Evolutionary conservation across 140 eudicot species (phyloP), one percentile per base, ranked within the genome.

Genomic region (Oenanthe javanica): DNA sequence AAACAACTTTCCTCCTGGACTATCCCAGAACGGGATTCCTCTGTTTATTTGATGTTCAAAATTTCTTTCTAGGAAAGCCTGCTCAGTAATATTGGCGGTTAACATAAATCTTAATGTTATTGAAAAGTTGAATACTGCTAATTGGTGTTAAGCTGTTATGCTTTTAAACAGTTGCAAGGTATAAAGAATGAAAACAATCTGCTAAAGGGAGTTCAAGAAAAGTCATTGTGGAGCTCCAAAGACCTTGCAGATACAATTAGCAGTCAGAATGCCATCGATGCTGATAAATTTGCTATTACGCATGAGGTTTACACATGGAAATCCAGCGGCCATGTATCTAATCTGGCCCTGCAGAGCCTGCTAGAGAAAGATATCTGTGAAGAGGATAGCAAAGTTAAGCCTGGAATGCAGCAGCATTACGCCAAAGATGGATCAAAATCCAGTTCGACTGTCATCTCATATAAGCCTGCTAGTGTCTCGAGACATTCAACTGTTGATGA

Each of bases 181-280:
- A 82, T 93, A 63, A 91, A 85, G 75, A 84, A 85, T 19, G 91
- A 91, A 81, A 87, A 84, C 77, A 77, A 40, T 38, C 85, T 79
- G 25, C 78, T 91, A 72, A 87, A 85, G 76, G 94, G 86, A 81
- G 78, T 79, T 76, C 80, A 86, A 64, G 84, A 87, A 14, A 89
- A 91, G 84, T 72, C 85, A 21, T 25, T 52, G 36, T 85, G 85
- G 89, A 85, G 82, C 76, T 64, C 66, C 13, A 66, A 7, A 48
- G 69, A 38, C 67, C 80, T 71, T 15, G 75, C 64, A 16, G 83
- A 76, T 66, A 72, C 63, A 66, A 82, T n/a, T 27, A 49, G 77
- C 48, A 81, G 76, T 64, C 81, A 83, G 76, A 86, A 61, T 6
- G 31, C 63, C 6, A 63, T 43, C 36, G 79, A 69, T 82, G 52